Conservation (phyloP, 441 rosid species). For the Erodium trifolium region DNA sequence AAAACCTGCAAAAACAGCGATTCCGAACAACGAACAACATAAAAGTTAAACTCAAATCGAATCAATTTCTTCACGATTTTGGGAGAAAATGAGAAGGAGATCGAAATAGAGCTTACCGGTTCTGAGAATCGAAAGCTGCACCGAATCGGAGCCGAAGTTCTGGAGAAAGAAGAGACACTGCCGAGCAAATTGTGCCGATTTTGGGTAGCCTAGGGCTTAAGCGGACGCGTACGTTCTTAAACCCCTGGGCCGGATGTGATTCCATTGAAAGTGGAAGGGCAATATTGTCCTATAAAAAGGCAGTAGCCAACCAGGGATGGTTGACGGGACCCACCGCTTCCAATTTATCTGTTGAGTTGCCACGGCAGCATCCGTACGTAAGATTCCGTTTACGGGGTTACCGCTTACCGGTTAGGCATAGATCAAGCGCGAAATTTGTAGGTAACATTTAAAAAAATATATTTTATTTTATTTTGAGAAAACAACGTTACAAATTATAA, state of each 20-base stretch:
- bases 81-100: background rate
- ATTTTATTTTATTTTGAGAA: no score
- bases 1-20: background rate
- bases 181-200: no score
- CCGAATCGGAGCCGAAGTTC: background rate
- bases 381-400: background rate
- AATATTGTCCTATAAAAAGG: background rate
- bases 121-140: background rate
- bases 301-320: background rate
- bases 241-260: conserved; percentile 1
- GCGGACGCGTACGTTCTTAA: background rate
- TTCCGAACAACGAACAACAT: background rate
- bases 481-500: no score
- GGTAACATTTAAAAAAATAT: no score
- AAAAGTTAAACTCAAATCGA: background rate
- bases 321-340: background rate
- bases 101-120: background rate
- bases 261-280: background rate
- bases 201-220: background rate
- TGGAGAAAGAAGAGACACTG: no score
- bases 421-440: no score
- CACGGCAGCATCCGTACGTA: background rate
- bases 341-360: background rate
- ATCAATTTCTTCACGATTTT: background rate
- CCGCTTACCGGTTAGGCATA: no score